Percentiles rank a stretch among this genome's conserved stretches.
Evolutionary conservation across 441 rosid genomes (phyloP).

Genomic region (Pelargonium myrrhifolium): DNA sequence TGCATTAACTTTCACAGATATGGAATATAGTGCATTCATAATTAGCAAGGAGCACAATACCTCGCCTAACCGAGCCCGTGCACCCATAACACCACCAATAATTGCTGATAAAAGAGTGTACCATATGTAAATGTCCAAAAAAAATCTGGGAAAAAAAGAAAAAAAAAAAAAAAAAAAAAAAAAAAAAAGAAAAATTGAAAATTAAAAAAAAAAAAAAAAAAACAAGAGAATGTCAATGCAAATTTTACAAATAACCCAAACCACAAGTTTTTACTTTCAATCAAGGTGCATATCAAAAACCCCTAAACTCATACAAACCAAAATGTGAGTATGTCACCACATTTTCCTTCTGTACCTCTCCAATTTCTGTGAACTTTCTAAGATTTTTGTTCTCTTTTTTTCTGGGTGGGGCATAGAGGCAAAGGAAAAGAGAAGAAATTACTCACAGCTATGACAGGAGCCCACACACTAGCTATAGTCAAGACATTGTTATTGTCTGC

Average conservation of each 20-base stretch:
- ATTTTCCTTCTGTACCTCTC: not conserved
- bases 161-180: too few species aligned
- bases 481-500: conserved; percentile 81
- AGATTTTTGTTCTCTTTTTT: too few species aligned
- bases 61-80: conserved; percentile 97
- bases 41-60: conserved; percentile 31
- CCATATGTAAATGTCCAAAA: conserved; percentile 96
- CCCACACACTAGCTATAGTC: conserved; percentile 91
- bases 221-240: not conserved
- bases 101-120: conserved; percentile 90
- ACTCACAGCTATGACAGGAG: conserved; percentile 96
- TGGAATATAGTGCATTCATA: not conserved
- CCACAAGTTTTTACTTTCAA: not conserved
- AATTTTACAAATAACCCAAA: not conserved
- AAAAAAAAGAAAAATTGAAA: not conserved
- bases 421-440: conserved; percentile 17
- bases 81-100: conserved; percentile 99
- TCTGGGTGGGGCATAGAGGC: too few species aligned
- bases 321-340: not conserved
- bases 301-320: not conserved
- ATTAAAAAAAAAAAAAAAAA: too few species aligned
- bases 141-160: too few species aligned
- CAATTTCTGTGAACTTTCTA: not conserved
- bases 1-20: not conserved
- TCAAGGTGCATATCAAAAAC: not conserved